Base-by-base conservation (phyloP, 768 basidiomycete genomes). In the Phanerochaete sordida region DNA sequence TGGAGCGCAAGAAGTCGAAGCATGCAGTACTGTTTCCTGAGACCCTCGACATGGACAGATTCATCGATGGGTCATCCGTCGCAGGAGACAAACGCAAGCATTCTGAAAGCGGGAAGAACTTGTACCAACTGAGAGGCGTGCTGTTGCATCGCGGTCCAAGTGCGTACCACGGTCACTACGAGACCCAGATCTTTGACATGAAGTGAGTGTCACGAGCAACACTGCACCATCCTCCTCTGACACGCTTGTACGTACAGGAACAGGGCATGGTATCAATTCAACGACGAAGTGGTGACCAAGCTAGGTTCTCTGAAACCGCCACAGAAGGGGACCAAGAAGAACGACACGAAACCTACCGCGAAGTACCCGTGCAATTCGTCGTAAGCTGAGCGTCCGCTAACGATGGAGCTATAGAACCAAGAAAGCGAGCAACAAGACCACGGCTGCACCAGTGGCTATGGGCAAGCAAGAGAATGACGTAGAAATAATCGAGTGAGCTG, bases 81-180 rank as follows among this genome's bases (percentile, higher is more conserved):
- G 23, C 53, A 23, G 50, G 66, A 56, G 45, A 65, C 33, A 43
- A 11, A 28, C 19, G 39, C 52, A 57, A 58, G 49, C 43, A 59
- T 45, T 39, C 54, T 46, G 57, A 21, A 13, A 53, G 19, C 37
- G 68, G 62, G 39, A 58, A 82, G n/a, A 4, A 19, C 19, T 4
- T 43, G 19, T 98, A 98, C 66, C 90, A 95, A 54, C 74, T 98
- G 51, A 82, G 87, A 54, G 95, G 91, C 2, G 84, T 98, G 11
- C 75, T 98, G 12, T 72, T 93, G 59, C 96, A 98, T 75, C 93
- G 92, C 68, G 96, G 96, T 4, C 66, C 82, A n/a, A 95, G 91
- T 70, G 96, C 95, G 31, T 91, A 97, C 75, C 87, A 90, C 64
- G 92, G 92, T 3, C 91, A 94, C 70, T 94, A 95, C 68, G 90